These are phyloP conservation scores for Amphichorda felina DNA, from an alignment of 2,329 filamentous ascomycete species.

Conservation along the genomic window DNA sequence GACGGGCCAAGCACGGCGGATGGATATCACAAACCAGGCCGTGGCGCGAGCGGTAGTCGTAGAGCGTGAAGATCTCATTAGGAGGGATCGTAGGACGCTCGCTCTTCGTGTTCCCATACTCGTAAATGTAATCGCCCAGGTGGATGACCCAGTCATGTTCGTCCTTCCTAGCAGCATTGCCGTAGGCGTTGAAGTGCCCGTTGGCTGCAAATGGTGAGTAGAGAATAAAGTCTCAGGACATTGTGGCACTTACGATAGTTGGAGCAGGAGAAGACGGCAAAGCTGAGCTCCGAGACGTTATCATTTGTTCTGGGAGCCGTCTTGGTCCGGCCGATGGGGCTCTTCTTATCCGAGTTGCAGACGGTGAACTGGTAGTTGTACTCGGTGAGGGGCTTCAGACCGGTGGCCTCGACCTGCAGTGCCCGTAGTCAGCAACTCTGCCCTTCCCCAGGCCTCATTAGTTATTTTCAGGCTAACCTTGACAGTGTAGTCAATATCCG, in stretches of 20 bases:
- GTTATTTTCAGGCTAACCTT: too few species aligned
- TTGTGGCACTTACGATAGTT: constrained; percentile 50
- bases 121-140: constrained; percentile 54
- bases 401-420: constrained; percentile 51
- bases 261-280: constrained; percentile 61
- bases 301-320: constrained; percentile 49
- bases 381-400: constrained; percentile 48
- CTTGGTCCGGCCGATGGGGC: constrained; percentile 56
- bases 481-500: constrained; percentile 64
- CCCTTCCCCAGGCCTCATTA: accelerated
- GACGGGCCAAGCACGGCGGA: constrained; percentile 3
- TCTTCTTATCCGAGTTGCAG: constrained; percentile 49
- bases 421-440: not conserved
- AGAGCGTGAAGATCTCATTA: constrained; percentile 18
- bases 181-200: constrained; percentile 49
- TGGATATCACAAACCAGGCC: too few species aligned
- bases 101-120: constrained; percentile 30
- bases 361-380: constrained; percentile 63
- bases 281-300: constrained; percentile 41
- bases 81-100: constrained; percentile 17
- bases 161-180: constrained; percentile 46
- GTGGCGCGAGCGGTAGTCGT: constrained; percentile 30
- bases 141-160: constrained; percentile 48
- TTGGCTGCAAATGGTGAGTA: constrained; percentile 5
- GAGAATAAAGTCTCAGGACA: not conserved